Evolutionary conservation across 1,284 basidiomycete genomes (phyloP).

Genomic region (Pisolithus thermaeus): DNA sequence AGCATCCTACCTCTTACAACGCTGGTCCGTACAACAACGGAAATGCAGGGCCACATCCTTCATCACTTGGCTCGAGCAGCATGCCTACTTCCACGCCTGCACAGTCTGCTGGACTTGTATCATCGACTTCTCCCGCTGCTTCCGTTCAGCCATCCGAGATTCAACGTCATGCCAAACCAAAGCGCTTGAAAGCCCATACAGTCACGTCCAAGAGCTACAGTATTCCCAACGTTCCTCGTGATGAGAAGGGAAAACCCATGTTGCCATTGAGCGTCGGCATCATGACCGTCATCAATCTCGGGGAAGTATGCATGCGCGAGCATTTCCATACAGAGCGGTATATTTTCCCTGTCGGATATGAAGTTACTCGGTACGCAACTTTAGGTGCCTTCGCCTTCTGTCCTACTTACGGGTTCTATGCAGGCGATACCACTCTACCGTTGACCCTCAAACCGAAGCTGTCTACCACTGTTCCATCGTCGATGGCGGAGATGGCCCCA

Average conservation of each 20-base stretch:
- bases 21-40: conserved; percentile 21
- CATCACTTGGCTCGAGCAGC: conserved; percentile 9
- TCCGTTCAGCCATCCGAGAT: conserved; percentile 34
- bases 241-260: conserved; percentile 59
- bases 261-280: conserved; percentile 75
- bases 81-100: conserved; percentile 18
- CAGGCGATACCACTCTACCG: conserved; percentile 71
- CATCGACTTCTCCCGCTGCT: conserved; percentile 14
- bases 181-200: conserved; percentile 71
- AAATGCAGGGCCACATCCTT: conserved; percentile 7
- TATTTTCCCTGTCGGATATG: conserved; percentile 80
- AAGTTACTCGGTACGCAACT: conserved; percentile 59
- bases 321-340: conserved; percentile 81
- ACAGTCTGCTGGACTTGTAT: conserved; percentile 16
- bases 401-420: background rate
- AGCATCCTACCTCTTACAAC: conserved; percentile 17
- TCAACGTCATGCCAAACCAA: conserved; percentile 54
- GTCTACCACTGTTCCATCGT: conserved; percentile 78
- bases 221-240: conserved; percentile 70
- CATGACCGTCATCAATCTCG: conserved; percentile 70
- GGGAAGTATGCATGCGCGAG: conserved; percentile 70
- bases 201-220: conserved; percentile 67
- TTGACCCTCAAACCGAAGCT: conserved; percentile 57
- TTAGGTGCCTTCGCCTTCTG: background rate
- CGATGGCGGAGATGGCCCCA: conserved; percentile 74